phyloP scores from a whole-genome alignment of 176 grass and related monocot genomes.

The Oryza officinalis region DNA sequence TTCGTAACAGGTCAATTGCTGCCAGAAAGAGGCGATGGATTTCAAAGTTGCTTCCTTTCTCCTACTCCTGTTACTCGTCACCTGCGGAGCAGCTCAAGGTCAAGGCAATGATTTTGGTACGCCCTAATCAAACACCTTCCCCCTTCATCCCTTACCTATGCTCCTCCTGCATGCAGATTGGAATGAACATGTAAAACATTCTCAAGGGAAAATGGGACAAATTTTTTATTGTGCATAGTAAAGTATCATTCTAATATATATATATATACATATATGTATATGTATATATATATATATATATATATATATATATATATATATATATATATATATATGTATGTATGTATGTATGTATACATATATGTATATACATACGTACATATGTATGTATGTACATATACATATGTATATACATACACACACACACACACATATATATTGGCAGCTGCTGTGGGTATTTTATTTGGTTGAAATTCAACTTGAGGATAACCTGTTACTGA shows the following conservation, averaged over 20 bases:
- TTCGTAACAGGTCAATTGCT: background rate
- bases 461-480: background rate
- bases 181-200: background rate
- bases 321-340: too few species aligned
- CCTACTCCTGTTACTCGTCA: conserved; percentile 34
- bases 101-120: conserved; percentile 27
- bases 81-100: conserved; percentile 2
- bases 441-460: background rate
- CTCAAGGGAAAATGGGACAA: background rate
- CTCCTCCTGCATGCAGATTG: background rate
- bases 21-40: background rate
- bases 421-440: too few species aligned
- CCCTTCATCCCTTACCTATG: background rate
- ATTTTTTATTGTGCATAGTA: background rate
- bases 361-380: too few species aligned
- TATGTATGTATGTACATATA: too few species aligned
- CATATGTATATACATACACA: too few species aligned
- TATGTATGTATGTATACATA: too few species aligned
- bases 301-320: too few species aligned
- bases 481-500: background rate
- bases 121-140: background rate
- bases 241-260: background rate
- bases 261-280: too few species aligned
- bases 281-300: too few species aligned
- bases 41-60: background rate